These are phyloP conservation scores for Fusarium proliferatum DNA, from an alignment of 2,329 filamentous ascomycete genomes.

Conservation along the genomic window DNA sequence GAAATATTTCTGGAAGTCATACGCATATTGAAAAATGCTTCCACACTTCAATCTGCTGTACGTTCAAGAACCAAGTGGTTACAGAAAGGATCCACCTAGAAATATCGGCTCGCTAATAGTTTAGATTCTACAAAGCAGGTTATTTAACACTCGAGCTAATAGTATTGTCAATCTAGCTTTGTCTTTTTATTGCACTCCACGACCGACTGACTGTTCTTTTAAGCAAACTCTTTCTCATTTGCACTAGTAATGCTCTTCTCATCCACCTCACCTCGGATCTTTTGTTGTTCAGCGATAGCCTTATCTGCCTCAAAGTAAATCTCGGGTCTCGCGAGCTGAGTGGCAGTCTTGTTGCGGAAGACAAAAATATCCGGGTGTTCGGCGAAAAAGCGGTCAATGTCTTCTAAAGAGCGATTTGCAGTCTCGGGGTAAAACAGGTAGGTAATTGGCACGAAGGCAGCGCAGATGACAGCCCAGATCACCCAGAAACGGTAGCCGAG, in stretches of 20 bases:
- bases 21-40: background rate
- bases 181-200: accelerated
- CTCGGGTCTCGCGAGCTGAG: background rate
- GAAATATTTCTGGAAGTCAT: accelerated
- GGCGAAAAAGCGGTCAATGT: background rate
- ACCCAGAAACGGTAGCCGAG: background rate
- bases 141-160: no score
- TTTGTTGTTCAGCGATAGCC: background rate
- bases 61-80: accelerated
- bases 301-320: background rate
- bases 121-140: no score
- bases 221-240: background rate
- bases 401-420: background rate
- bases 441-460: background rate
- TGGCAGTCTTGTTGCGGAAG: background rate
- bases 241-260: background rate
- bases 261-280: background rate
- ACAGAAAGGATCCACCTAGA: accelerated
- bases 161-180: no score
- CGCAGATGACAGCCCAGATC: background rate
- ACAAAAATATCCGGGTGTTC: background rate
- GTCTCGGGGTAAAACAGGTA: background rate
- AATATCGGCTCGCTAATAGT: accelerated
- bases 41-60: background rate
- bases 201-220: background rate